phyloP scores from a whole-genome alignment of 2,329 filamentous ascomycete genomes.

The Phialophora macrospora region DNA sequence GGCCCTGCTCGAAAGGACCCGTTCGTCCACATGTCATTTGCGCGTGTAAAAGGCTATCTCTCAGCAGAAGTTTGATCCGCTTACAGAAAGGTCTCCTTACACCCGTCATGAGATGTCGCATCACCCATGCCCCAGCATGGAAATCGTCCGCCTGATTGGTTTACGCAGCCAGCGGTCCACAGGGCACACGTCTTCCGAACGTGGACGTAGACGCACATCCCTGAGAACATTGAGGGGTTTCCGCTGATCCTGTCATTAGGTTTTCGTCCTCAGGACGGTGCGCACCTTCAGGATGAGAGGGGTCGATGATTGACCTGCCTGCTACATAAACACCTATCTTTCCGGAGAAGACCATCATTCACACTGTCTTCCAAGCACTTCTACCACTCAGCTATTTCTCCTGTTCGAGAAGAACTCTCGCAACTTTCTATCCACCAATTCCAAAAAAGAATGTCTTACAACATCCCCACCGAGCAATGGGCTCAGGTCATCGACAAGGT shows the following conservation, averaged over 20 bases:
- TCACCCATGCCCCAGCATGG: conserved; percentile 3
- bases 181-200: conserved; percentile 24
- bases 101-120: conserved; percentile 36
- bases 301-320: conserved; percentile 16
- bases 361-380: neutral
- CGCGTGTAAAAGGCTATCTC: conserved; percentile 1
- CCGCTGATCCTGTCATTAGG: conserved; percentile 34
- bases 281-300: conserved; percentile 26
- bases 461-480: conserved; percentile 84
- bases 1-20: conserved; percentile 19
- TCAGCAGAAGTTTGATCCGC: conserved; percentile 8
- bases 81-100: conserved; percentile 32
- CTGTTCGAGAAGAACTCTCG: neutral
- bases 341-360: neutral
- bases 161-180: conserved; percentile 19
- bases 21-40: conserved; percentile 28
- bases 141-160: conserved; percentile 17
- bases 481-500: conserved; percentile 86
- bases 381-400: neutral
- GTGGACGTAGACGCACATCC: conserved; percentile 9
- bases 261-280: neutral
- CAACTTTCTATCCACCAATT: neutral
- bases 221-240: conserved; percentile 33
- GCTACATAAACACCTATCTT: conserved; percentile 30
- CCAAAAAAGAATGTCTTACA: conserved; percentile 39